Base-by-base conservation (phyloP, 306 rosid species). In the Quercus engelmannii region DNA sequence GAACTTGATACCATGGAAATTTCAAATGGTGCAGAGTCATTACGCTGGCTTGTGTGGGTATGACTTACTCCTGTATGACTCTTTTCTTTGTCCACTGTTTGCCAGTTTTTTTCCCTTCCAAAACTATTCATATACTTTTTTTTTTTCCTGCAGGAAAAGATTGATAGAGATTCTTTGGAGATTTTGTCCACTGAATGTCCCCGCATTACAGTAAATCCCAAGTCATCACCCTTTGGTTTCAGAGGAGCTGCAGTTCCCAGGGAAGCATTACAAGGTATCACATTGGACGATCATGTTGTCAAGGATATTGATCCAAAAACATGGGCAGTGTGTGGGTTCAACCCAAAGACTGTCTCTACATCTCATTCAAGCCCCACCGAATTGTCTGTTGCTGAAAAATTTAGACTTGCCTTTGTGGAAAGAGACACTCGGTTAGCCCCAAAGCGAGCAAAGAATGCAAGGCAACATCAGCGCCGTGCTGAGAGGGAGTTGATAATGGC, bases 11-110 rank as follows among this genome's bases (percentile, higher is more conserved):
- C 96, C 1, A 84, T 87, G 72, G 92, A 87, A 81, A 88, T 92
- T 58, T 89, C 77, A 43, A 83, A 81, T 80, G 96, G 97, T 55
- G 89, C 92, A 71, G 89, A 85, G 73, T 92, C 94, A 41, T 82
- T 95, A 80, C 82, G 92, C 73, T 92, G 99, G 99, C 93, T 95
- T 78, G 91, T 91, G 54, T 95, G 97, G 99, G 97, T 91, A 89
- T 56, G 86, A 5, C 62, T 5, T 10, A 72, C 52, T 56, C 28
- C 21, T 43, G 2, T 18, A 26, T 35, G 20, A 51, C 33, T 18
- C 31, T 71, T 31, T 43, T 76, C 20, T 58, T 74, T 28, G 19
- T 55, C 61, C 58, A 31, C n/a, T 57, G 4, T 38, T 54, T 23
- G 5, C 31, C 35, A 56, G 17, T 74, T 35, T 67, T 57, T 64